These are phyloP conservation scores for Amborella trichopoda DNA, from an alignment of 164 flowering plant species.

Conservation along the genomic window DNA sequence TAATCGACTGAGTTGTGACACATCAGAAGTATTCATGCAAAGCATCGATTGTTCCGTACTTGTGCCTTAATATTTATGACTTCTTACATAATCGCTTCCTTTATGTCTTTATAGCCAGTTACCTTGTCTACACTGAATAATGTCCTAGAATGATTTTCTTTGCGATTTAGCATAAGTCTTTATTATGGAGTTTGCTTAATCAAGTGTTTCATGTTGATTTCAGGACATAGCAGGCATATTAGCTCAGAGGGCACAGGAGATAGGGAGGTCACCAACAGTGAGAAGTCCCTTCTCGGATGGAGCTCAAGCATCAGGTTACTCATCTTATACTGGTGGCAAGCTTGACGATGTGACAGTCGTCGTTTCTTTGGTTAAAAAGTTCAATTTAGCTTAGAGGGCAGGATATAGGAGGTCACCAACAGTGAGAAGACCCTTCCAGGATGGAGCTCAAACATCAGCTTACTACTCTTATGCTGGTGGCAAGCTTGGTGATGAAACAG, in stretches of 20 bases:
- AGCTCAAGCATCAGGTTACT: conserved; percentile 73
- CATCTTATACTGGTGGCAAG: conserved; percentile 58
- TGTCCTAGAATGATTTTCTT: too few relatives aligned
- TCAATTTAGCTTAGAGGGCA: too few relatives aligned
- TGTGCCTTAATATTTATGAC: too few relatives aligned
- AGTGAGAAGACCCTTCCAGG: conserved; percentile 66
- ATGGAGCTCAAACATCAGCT: conserved; percentile 78
- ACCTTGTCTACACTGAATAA: too few relatives aligned
- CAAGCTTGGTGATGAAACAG: conserved; percentile 72
- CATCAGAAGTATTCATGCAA: too few relatives aligned
- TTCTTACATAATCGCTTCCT: too few relatives aligned
- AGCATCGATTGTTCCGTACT: too few relatives aligned
- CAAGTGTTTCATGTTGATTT: neutral
- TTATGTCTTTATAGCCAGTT: too few relatives aligned
- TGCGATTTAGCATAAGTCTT: too few relatives aligned
- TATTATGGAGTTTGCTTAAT: neutral
- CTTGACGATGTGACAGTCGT: conserved; percentile 73
- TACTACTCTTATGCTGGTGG: conserved; percentile 57
- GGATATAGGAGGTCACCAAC: conserved; percentile 41
- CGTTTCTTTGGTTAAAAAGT: conserved; percentile 44
- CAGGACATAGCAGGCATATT: conserved; percentile 64
- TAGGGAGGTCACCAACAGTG: conserved; percentile 31
- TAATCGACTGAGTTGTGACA: too few relatives aligned
- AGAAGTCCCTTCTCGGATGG: conserved; percentile 82
- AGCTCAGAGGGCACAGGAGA: conserved; percentile 51